Evolutionary conservation across 2,329 filamentous ascomycete species (phyloP).

Genomic region (Didymella glomerata): DNA sequence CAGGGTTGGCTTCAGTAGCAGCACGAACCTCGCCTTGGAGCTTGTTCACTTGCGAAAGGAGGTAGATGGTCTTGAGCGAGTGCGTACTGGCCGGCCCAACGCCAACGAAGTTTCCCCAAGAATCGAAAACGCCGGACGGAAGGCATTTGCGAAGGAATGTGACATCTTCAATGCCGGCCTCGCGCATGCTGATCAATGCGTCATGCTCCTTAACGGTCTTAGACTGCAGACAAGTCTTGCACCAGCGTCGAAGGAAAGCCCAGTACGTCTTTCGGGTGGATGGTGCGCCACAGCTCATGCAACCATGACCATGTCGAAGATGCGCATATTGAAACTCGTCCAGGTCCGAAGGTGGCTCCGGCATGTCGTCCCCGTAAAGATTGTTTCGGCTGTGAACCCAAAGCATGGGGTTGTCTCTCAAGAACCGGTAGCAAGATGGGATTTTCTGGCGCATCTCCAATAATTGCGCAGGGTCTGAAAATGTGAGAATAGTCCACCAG

Average conservation of each 20-base stretch:
- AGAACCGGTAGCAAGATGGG: slow-evolving; percentile 46
- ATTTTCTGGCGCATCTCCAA: slow-evolving; percentile 48
- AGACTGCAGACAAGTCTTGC: slow-evolving; percentile 48
- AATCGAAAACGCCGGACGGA: slow-evolving; percentile 48
- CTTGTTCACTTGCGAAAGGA: slow-evolving; percentile 40
- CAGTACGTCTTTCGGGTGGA: slow-evolving; percentile 54
- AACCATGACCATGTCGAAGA: slow-evolving; percentile 51
- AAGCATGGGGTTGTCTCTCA: slow-evolving; percentile 48
- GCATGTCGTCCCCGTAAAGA: slow-evolving; percentile 46
- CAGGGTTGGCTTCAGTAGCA: slow-evolving; percentile 27
- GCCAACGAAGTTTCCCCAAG: slow-evolving; percentile 51
- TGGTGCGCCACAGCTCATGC: slow-evolving; percentile 49
- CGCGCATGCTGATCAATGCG: slow-evolving; percentile 37
- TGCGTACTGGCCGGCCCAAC: slow-evolving; percentile 47
- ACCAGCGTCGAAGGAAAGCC: slow-evolving; percentile 55
- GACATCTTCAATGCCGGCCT: slow-evolving; percentile 39
- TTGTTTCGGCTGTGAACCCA: slow-evolving; percentile 50
- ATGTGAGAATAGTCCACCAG: slow-evolving; percentile 49
- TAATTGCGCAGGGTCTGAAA: slow-evolving; percentile 47
- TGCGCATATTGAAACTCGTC: slow-evolving; percentile 53
- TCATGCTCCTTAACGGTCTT: slow-evolving; percentile 48
- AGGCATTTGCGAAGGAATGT: slow-evolving; percentile 42
- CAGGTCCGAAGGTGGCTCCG: slow-evolving; percentile 47
- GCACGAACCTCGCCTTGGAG: slow-evolving; percentile 38
- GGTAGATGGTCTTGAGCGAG: slow-evolving; percentile 46